These are phyloP conservation scores for Debaryomyces robertsiae DNA, from an alignment of 1,139 yeast species.

Conservation along the genomic window DNA sequence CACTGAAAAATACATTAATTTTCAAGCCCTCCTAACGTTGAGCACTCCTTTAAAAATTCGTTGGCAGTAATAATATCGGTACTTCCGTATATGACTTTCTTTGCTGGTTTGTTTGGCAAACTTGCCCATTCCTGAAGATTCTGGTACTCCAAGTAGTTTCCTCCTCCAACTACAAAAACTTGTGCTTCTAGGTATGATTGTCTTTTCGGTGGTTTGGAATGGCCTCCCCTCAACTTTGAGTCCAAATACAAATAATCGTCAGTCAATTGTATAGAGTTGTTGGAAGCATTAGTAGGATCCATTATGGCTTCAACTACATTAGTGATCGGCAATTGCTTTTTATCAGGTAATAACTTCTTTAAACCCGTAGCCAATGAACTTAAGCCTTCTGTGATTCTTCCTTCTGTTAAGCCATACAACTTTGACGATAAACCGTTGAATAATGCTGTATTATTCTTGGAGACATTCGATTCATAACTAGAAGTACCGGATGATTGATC, in stretches of 20 bases:
- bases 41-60: slow-evolving; percentile 74
- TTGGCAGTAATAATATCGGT: slow-evolving; percentile 78
- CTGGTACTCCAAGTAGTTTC: slow-evolving; percentile 90
- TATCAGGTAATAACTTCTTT: slow-evolving; percentile 83
- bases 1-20: slow-evolving; percentile 8
- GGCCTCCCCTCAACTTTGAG: slow-evolving; percentile 89
- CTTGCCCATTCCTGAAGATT: slow-evolving; percentile 83
- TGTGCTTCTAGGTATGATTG: slow-evolving; percentile 78
- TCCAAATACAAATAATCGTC: slow-evolving; percentile 91
- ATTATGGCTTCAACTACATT: slow-evolving; percentile 87
- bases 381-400: slow-evolving; percentile 72
- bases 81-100: slow-evolving; percentile 78
- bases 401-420: slow-evolving; percentile 83
- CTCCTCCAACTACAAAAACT: slow-evolving; percentile 96
- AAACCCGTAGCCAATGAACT: slow-evolving; percentile 88
- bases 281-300: slow-evolving; percentile 73
- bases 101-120: slow-evolving; percentile 45
- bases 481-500: slow-evolving; percentile 16
- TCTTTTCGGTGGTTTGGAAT: slow-evolving; percentile 85
- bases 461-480: slow-evolving; percentile 19
- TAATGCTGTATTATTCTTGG: slow-evolving; percentile 57
- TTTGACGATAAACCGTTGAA: slow-evolving; percentile 78
- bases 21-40: slow-evolving; percentile 48
- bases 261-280: slow-evolving; percentile 64
- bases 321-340: slow-evolving; percentile 85